Conservation (phyloP, 257 asterid species). For the Prunella vulgaris region DNA sequence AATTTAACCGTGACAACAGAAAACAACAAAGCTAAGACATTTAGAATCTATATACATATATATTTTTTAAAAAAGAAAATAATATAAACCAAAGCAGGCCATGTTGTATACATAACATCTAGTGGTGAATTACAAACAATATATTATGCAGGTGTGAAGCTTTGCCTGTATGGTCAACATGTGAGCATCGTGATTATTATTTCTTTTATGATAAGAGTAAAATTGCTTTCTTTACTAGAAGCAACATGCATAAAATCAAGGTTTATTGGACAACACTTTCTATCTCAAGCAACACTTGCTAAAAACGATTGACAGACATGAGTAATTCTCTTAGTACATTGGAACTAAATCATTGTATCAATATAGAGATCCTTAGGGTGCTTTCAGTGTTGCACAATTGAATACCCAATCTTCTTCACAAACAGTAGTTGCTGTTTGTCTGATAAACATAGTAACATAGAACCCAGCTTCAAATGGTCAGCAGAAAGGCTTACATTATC, state of each 20-base stretch:
- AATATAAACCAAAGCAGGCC: background rate
- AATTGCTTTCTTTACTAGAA: background rate
- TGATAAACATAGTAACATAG: no score
- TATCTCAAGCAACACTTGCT: background rate
- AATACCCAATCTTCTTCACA: no score
- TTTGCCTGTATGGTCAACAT: background rate
- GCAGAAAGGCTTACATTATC: no score
- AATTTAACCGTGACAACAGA: background rate
- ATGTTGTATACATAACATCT: background rate
- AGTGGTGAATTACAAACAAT: background rate
- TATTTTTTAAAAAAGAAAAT: background rate
- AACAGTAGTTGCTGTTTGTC: no score
- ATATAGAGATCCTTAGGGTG: no score
- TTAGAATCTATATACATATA: background rate
- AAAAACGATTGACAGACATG: background rate
- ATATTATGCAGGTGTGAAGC: slow-evolving; percentile 1
- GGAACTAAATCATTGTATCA: no score
- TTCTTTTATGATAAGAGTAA: background rate
- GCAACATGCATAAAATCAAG: background rate
- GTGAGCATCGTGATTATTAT: background rate
- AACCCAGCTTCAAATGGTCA: no score
- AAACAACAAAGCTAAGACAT: background rate
- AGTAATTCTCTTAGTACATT: background rate
- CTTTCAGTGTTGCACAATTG: no score
- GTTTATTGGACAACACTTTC: background rate